Percentiles rank a stretch among this genome's conserved stretches.
Conservation (phyloP, 805 yeast species). For the Saturnispora gosingensis region DNA sequence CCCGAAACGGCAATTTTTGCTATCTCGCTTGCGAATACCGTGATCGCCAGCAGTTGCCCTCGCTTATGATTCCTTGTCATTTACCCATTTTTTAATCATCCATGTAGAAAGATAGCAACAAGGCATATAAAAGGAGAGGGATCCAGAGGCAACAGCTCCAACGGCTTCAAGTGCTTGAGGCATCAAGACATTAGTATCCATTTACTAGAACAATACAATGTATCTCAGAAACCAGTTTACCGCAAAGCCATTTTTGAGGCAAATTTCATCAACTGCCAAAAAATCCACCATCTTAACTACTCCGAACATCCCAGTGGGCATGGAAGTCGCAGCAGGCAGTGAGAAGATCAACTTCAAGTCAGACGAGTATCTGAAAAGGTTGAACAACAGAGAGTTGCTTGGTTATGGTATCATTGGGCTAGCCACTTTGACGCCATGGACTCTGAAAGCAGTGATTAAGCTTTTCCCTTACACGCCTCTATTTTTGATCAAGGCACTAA, state of each 20-base stretch:
- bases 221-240: not conserved
- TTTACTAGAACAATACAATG: not conserved
- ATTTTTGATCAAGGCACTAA: slow-evolving; percentile 56
- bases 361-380: slow-evolving; percentile 38
- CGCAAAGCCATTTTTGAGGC: not conserved
- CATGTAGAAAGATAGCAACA: not conserved
- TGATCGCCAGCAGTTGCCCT: not conserved
- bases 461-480: slow-evolving; percentile 70
- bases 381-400: slow-evolving; percentile 46
- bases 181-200: not conserved
- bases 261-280: slow-evolving; percentile 4
- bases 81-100: not conserved
- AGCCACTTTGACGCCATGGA: slow-evolving; percentile 56
- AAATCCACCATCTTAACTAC: not conserved
- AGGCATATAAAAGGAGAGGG: not conserved
- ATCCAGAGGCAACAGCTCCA: not conserved
- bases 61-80: not conserved
- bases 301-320: not conserved
- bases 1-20: not conserved
- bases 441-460: slow-evolving; percentile 51
- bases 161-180: not conserved
- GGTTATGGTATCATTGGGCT: slow-evolving; percentile 62
- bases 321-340: not conserved
- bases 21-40: not conserved
- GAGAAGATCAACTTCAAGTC: not conserved